Base-by-base conservation (phyloP, 1,284 basidiomycete species). In the Ganoderma lucidum region DNA sequence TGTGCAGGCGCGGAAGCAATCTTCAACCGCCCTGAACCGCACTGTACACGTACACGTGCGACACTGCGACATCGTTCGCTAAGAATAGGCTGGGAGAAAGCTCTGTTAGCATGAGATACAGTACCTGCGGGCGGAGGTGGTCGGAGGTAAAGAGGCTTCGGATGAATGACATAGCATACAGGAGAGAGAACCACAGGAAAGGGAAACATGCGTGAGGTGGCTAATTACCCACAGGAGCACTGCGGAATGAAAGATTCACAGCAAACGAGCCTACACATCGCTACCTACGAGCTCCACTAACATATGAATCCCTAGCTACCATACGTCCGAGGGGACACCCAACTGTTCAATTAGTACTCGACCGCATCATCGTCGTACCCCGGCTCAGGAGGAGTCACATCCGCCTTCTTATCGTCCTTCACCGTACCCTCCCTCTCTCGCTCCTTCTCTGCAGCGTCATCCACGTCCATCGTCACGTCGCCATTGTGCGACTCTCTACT, bases 301-400 rank as follows among this genome's bases (percentile, higher is more conserved):
- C 45, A 48, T 48, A 48, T 19, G 14, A 1, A 45, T 23, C 23
- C 2, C 39, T 28, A 56, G 41, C 35, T 41, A 53, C 30, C 15
- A 28, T 19, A 55, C 10, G 35, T 45, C 65, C 58, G 51, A 32
- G 1, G 35, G 1, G 2, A 48, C 19, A 63, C 8, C 62, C 44
- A 12, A 37, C 44, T 19, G 2, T 32, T n/a, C 4, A 35, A 8
- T 78, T 78, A 89, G 77, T 89, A 89, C 80, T 89, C 87, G 64
- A 89, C 87, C 32, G 87, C 87, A 75, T 89, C 87, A 72, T 89
- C 87, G 63, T 88, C 87, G 65, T 88, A 86, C 62, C 83, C 85
- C 60, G 79, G 83, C 76, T 82, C 81, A 42, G 79, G 77, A 58
- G 81, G 73, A 69, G 76, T 74, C 35, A 76, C 76, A 73, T 73